These are phyloP conservation scores for Trametes coccinea DNA, from an alignment of 768 basidiomycete genomes.

Conservation along the genomic window DNA sequence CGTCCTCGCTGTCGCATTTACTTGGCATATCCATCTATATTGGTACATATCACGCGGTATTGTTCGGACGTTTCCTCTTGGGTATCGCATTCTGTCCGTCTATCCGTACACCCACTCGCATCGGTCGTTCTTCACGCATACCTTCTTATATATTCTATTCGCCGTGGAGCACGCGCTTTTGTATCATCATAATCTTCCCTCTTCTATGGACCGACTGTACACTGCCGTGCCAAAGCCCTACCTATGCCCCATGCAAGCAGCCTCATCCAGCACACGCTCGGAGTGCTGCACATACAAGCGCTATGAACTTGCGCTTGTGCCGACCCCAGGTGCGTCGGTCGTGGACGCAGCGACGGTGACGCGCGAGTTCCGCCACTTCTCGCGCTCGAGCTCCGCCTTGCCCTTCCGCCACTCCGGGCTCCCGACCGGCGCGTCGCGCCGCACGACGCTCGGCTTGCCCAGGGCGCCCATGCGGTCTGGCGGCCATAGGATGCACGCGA, in stretches of 20 bases:
- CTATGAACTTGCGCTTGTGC: too few species aligned
- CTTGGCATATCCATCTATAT: not conserved
- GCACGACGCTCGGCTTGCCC: slow-evolving; percentile 15
- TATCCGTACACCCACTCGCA: too few species aligned
- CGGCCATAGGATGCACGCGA: slow-evolving; percentile 34
- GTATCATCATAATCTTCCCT: slow-evolving; percentile 20
- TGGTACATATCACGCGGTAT: not conserved
- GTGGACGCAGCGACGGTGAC: slow-evolving; percentile 29
- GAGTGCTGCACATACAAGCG: too few species aligned
- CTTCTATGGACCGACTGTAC: slow-evolving; percentile 15
- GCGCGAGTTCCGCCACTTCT: slow-evolving; percentile 40
- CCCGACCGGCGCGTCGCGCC: slow-evolving; percentile 22
- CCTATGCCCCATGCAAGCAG: not conserved
- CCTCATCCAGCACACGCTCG: not conserved
- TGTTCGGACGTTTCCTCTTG: not conserved
- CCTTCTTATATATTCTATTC: slow-evolving; percentile 6
- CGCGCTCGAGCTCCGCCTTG: slow-evolving; percentile 42
- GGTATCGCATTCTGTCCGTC: not conserved
- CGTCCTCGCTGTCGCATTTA: slow-evolving; percentile 3
- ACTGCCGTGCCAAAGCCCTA: slow-evolving; percentile 5
- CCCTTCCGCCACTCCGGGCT: slow-evolving; percentile 33
- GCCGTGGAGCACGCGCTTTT: slow-evolving; percentile 16
- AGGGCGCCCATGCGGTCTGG: slow-evolving; percentile 30
- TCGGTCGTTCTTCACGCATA: slow-evolving; percentile 5
- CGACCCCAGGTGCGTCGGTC: too few species aligned